These are phyloP conservation scores for Rhododendron ferrugineum DNA, from an alignment of 148 eudicot species.

Conservation along the genomic window DNA sequence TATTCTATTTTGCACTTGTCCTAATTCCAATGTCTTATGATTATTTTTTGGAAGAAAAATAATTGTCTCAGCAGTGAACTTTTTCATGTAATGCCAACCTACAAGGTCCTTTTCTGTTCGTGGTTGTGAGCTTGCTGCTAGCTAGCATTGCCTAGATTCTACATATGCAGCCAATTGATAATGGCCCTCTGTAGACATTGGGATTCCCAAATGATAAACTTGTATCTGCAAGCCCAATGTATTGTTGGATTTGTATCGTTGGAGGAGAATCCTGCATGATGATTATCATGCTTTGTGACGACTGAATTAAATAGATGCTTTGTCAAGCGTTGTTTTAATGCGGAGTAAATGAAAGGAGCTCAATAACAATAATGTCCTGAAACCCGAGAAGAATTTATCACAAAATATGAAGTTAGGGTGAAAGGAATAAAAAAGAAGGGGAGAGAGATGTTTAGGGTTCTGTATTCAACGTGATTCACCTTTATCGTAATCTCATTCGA, in stretches of 20 bases:
- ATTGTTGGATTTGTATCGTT: not conserved
- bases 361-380: not conserved
- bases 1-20: too few relatives aligned
- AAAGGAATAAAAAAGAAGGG: not conserved
- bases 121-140: not conserved
- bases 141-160: not conserved
- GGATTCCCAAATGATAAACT: not conserved
- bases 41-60: not conserved
- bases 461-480: not conserved
- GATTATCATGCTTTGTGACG: slow-evolving; percentile 2
- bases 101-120: not conserved
- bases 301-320: not conserved
- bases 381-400: not conserved
- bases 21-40: too few relatives aligned
- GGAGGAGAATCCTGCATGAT: not conserved
- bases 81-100: not conserved
- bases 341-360: not conserved
- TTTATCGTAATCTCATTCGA: not conserved
- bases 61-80: not conserved
- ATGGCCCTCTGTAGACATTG: too few relatives aligned
- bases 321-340: not conserved
- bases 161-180: not conserved
- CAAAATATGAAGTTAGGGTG: not conserved
- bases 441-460: not conserved
- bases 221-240: not conserved